A percentile compares a stretch with the other conserved stretches of the same genome.
phyloP scores from a whole-genome alignment of 1,139 yeast genomes.

The Eremothecium cymbalariae region DNA sequence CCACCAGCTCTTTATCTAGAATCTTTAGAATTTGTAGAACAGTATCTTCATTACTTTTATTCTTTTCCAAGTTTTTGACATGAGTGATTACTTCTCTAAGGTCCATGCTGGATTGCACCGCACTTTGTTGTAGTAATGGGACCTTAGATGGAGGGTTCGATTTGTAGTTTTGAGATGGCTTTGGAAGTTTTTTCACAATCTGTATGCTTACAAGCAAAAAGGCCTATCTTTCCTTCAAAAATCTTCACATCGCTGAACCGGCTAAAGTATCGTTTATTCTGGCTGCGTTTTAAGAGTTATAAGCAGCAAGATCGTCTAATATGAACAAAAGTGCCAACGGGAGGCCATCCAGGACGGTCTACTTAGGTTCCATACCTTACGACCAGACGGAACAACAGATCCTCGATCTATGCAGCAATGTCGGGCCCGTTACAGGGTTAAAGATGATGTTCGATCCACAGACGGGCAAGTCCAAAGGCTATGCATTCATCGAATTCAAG shows the following conservation, averaged over 20 bases:
- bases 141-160: too few relatives aligned
- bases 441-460: slow-evolving; percentile 77
- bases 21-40: slow-evolving; percentile 59
- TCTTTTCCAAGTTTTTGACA: slow-evolving; percentile 65
- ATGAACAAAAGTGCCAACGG: slow-evolving; percentile 7
- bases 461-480: slow-evolving; percentile 88
- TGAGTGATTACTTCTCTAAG: slow-evolving; percentile 64
- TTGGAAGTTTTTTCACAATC: too few relatives aligned
- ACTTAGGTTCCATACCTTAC: slow-evolving; percentile 60
- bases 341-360: slow-evolving; percentile 40
- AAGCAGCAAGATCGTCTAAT: too few relatives aligned
- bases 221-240: too few relatives aligned
- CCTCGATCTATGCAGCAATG: slow-evolving; percentile 33
- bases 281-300: too few relatives aligned
- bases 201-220: too few relatives aligned
- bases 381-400: slow-evolving; percentile 89
- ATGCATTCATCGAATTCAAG: slow-evolving; percentile 75
- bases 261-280: too few relatives aligned
- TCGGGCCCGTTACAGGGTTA: slow-evolving; percentile 77
- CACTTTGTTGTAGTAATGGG: too few relatives aligned
- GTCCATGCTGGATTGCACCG: slow-evolving; percentile 54
- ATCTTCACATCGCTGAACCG: slow-evolving; percentile 1
- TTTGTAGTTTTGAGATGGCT: too few relatives aligned
- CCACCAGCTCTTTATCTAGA: slow-evolving; percentile 62
- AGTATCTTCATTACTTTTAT: slow-evolving; percentile 52